A percentile compares a stretch with the other conserved stretches of the same genome.
Evolutionary conservation across 2,329 filamentous ascomycete species (phyloP).

Genomic region (Capronia coronata): DNA sequence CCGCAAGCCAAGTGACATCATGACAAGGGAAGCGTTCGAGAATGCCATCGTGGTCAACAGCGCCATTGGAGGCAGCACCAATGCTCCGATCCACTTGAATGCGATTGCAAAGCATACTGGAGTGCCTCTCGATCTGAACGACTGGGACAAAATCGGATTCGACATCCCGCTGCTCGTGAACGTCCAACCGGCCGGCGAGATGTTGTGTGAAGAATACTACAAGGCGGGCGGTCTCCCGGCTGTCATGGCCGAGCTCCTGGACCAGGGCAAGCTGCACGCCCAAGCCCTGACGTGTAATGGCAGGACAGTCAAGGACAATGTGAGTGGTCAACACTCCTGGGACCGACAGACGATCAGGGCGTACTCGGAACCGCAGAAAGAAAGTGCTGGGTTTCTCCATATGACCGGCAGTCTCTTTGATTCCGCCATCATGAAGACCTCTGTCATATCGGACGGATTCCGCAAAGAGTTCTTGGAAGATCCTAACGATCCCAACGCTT

Average conservation of each 20-base stretch:
- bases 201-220: conserved; percentile 50
- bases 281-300: conserved; percentile 45
- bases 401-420: conserved; percentile 45
- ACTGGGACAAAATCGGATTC: conserved; percentile 50
- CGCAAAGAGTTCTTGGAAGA: conserved; percentile 42
- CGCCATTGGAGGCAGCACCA: conserved; percentile 52
- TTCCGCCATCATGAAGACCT: conserved; percentile 51
- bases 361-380: conserved; percentile 43
- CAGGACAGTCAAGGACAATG: conserved; percentile 41
- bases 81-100: conserved; percentile 51
- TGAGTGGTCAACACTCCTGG: conserved; percentile 43
- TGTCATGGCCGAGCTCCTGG: conserved; percentile 49
- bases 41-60: conserved; percentile 52
- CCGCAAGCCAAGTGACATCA: conserved; percentile 49
- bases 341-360: conserved; percentile 44
- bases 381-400: conserved; percentile 48
- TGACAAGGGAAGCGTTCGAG: conserved; percentile 51
- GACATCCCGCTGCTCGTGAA: conserved; percentile 49
- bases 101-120: conserved; percentile 52
- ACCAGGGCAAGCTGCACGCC: conserved; percentile 43
- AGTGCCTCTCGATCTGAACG: conserved; percentile 46
- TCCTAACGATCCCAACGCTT: conserved; percentile 44
- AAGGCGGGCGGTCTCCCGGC: conserved; percentile 49
- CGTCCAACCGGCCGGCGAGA: conserved; percentile 50
- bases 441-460: conserved; percentile 45